Evolutionary conservation across 1,284 basidiomycete genomes (phyloP), one percentile per base, ranked within the genome.

Genomic region (Ustilago curta): DNA sequence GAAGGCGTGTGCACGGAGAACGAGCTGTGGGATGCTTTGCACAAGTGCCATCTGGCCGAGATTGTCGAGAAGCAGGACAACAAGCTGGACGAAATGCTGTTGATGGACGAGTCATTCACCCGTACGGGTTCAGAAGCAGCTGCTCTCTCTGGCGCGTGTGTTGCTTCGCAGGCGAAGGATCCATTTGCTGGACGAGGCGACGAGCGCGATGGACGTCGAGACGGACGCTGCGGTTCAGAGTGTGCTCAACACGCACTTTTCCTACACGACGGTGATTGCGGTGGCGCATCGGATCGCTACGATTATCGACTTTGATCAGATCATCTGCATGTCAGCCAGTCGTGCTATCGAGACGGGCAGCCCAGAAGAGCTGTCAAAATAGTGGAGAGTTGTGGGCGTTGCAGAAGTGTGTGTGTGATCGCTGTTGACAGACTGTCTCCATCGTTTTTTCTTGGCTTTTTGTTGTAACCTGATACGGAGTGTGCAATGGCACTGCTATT

Each of bases 271-370:
- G 11, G 60, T 77, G n/a, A 77, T 78, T 59, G 53, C 77, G 12
- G 82, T 77, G 47, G 63, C 81, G 88, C 91, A 93, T 82, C 90
- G 92, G 35, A 85, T 92, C 68, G 88, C 89, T n/a, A 92, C 91
- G 6, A 91, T 92, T 76, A 90, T 92, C 66, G 87, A 89, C 29
- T 92, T 91, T 81, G 91, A 93, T 82, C 87, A 90, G 39, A 90
- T 93, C 42, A 91, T 91, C 76, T 91, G 93, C 48, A 88, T 93
- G 82, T 90, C 91, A 73, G 89, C 89, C 2, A 92, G 92, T 0
- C 84, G 87, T 58, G 89, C 92, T 56, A 88, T 84, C 32, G 85
- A 86, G 87, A 93, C 95, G 4, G 79, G 71, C 27, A 73, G 55
- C 16, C 78, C 79, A 2, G 45, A 68, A 42, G 56, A 70, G 35